Conservation (phyloP, 31 red algal genomes). For the Asparagopsis taxiformis region DNA sequence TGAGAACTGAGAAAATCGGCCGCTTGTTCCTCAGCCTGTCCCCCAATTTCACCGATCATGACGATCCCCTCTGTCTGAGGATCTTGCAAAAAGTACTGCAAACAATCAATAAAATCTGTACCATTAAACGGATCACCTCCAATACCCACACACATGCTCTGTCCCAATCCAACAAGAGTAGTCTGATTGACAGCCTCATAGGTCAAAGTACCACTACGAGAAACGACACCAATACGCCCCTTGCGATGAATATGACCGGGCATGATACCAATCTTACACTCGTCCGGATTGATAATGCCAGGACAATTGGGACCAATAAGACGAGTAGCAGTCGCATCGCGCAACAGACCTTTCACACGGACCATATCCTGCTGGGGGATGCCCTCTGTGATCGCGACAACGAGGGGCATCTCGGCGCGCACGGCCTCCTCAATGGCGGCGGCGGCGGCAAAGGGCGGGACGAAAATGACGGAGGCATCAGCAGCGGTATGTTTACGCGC, state of each 20-base stretch:
- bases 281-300: slow-evolving; percentile 92
- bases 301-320: slow-evolving; percentile 99
- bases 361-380: slow-evolving; percentile 97
- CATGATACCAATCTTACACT: slow-evolving; percentile 99
- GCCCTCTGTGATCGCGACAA: slow-evolving; percentile 99
- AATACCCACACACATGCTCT: slow-evolving; percentile 91
- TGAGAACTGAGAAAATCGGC: slow-evolving; percentile 73
- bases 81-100: slow-evolving; percentile 91
- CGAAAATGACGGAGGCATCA: slow-evolving; percentile 88
- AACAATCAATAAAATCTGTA: slow-evolving; percentile 98
- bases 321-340: slow-evolving; percentile 56
- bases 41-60: slow-evolving; percentile 99
- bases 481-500: slow-evolving; percentile 70
- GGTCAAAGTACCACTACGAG: slow-evolving; percentile 94
- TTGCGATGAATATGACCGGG: slow-evolving; percentile 81
- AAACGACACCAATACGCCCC: slow-evolving; percentile 92
- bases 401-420: slow-evolving; percentile 85
- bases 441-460: slow-evolving; percentile 88
- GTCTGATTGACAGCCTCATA: slow-evolving; percentile 98
- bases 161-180: slow-evolving; percentile 79
- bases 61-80: slow-evolving; percentile 92
- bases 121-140: slow-evolving; percentile 99
- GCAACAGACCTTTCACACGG: slow-evolving; percentile 68
- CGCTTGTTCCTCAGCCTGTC: slow-evolving; percentile 94
- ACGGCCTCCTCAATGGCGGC: slow-evolving; percentile 96